Evolutionary conservation across 2,329 filamentous ascomycete genomes (phyloP), one percentile per base, ranked within the genome.

Genomic region (Huntiella bhutanensis): DNA sequence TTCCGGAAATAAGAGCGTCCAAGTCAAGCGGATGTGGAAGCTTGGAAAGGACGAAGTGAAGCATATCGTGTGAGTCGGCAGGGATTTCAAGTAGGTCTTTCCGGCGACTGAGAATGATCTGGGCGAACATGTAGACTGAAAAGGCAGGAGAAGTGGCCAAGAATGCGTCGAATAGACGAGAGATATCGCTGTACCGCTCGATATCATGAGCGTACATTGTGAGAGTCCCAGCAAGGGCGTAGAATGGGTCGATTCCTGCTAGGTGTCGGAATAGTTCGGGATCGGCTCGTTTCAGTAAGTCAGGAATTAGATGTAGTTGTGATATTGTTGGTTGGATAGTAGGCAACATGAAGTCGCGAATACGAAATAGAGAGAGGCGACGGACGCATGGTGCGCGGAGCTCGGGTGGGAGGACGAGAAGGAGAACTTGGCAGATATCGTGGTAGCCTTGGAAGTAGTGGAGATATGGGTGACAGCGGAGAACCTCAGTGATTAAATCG

Each of bases 401-500:
- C 16, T 68, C 57, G 7, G 74, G 64, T 0, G 80, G 79, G 3
- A 98, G 69, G 8, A 95, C 87, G 11, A 98, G 72, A 36, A 96
- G 73, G 50, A 98, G 71, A 17, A 98, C 91, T 63, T 98, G 92
- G 55, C 84, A 91, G 56, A 98, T 96, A 64, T 98, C 91, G 62
- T 98, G 91, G 60, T 92, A 98, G 59, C 91, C 91, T 65, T 98
- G 91, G 61, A 98, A 98, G 64, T 98, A 98, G 66, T 78, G 85
- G 33, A 98, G 74, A 59, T 80, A 78, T 12, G 87, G 85, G 55
- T 92, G 72, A 33, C 73, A 73, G 45, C 92, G 80, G 40, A 98
- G 72, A 11, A 92, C 76, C 52, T 81, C 72, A 44, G 75, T 74
- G 55, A 98, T 96, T 43, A 98, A 69, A 52, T 75, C 65, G 5